These are phyloP conservation scores for Austroboletus festivus DNA, from an alignment of 768 basidiomycete species.

Conservation along the genomic window DNA sequence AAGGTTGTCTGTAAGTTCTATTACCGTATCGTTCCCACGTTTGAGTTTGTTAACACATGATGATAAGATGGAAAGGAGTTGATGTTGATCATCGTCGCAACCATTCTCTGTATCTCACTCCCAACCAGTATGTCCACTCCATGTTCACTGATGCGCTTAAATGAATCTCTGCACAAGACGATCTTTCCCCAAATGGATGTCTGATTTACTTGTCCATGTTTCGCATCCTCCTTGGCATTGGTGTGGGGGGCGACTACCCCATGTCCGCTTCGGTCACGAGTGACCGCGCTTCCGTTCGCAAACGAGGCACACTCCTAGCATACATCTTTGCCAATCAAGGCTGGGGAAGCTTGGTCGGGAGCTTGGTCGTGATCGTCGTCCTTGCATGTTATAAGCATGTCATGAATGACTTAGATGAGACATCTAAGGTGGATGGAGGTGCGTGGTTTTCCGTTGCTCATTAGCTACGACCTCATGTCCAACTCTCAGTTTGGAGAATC, in stretches of 20 bases:
- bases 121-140: conserved; percentile 47
- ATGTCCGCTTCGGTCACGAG: conserved; percentile 70
- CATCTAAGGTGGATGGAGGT: conserved; percentile 70
- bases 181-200: conserved; percentile 45
- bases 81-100: conserved; percentile 76
- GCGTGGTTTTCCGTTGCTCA: conserved; percentile 16
- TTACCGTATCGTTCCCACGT: not conserved
- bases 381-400: conserved; percentile 59
- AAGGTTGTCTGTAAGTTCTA: conserved; percentile 55
- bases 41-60: not conserved
- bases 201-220: conserved; percentile 65
- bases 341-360: conserved; percentile 69
- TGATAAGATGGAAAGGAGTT: conserved; percentile 68
- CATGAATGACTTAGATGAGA: conserved; percentile 58
- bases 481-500: conserved; percentile 61
- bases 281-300: conserved; percentile 61
- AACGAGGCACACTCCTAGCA: conserved; percentile 70
- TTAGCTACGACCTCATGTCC: not conserved
- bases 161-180: conserved; percentile 29
- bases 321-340: conserved; percentile 79
- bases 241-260: conserved; percentile 79
- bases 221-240: conserved; percentile 73
- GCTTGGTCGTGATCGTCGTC: conserved; percentile 60
- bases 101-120: conserved; percentile 63
- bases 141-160: not conserved